Base-by-base conservation (phyloP, 148 eudicot genomes). In the Rhododendron henanense region DNA sequence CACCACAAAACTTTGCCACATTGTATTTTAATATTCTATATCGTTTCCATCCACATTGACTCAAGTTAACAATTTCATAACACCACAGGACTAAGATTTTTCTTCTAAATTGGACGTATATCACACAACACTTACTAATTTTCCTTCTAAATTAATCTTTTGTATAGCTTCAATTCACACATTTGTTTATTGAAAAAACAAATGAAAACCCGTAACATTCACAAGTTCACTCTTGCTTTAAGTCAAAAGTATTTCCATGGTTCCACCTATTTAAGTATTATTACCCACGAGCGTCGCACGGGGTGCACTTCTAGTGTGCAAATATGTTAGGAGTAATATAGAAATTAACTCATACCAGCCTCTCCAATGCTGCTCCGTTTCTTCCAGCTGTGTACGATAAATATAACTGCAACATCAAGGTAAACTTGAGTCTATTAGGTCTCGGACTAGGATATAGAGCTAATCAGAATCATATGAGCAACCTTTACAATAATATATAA, bases 341-440 rank as follows among this genome's bases (percentile, higher is more conserved):
- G 57, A 84, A 47, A 65, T 53, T n/a, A 83, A 76, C 21, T 50
- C 92, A 86, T 94, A 96, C 99, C 99, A 96, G 92, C 96, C 96
- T 92, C 93, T 92, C 99, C 99, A 96, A 83, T 93, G 94, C 61
- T 95, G 94, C 84, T 95, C 98, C 41, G 98, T 95, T 90, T 95
- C 92, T 90, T 91, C 96, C 85, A 96, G 90, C 82, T 82, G 88
- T 79, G 98, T 95, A 71, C 97, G 93, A 88, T 93, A 93, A 47
- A 93, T 85, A 81, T 94, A 96, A 92, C 98, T 96, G 93, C 85
- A 94, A 50, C 73, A 87, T 5, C 57, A 83, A 86, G 33, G 21
- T 25, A 53, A 25, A 9, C 8, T 84, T 80, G 55, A 61, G 61
- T 74, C 31, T n/a, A 47, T 37, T 80, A 83, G 44, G 65, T 83